phyloP scores from a whole-genome alignment of 768 basidiomycete genomes.

The Phlegmacium glaucopus region DNA sequence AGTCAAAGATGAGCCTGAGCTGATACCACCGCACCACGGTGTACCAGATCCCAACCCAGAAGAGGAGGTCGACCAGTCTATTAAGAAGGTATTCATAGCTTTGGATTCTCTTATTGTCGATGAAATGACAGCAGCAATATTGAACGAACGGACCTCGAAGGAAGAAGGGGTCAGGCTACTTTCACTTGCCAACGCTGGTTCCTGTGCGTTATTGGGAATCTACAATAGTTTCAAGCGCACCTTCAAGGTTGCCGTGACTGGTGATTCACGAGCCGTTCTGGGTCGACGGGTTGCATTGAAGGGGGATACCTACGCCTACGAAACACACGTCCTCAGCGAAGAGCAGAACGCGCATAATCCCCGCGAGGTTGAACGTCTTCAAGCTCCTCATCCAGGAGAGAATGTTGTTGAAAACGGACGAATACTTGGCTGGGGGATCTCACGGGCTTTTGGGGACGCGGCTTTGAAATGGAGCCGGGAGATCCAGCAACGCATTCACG shows the following conservation, averaged over 20 bases:
- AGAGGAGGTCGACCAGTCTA: background rate
- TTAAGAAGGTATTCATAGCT: background rate
- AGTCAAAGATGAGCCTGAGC: constrained; percentile 10
- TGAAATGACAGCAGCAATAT: background rate
- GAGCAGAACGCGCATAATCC: constrained; percentile 41
- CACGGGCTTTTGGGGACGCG: constrained; percentile 46
- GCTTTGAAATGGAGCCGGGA: constrained; percentile 41
- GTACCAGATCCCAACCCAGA: background rate
- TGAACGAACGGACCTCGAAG: constrained; percentile 16
- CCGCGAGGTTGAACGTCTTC: constrained; percentile 33
- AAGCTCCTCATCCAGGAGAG: constrained; percentile 36
- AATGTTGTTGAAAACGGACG: constrained; percentile 33
- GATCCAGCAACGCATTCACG: constrained; percentile 30
- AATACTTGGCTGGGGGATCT: constrained; percentile 35
- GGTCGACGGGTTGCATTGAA: constrained; percentile 31
- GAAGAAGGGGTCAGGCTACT: constrained; percentile 26
- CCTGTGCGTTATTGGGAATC: constrained; percentile 42
- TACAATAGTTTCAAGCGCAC: constrained; percentile 37
- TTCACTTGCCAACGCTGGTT: constrained; percentile 32
- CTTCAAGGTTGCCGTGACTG: constrained; percentile 41
- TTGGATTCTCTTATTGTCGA: background rate
- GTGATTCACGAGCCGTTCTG: constrained; percentile 47
- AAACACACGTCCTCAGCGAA: constrained; percentile 35
- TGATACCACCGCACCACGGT: background rate
- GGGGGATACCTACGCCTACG: constrained; percentile 26